Evolutionary conservation across 129 eudicot species (phyloP).

Genomic region (Centrapalus pauciflorus): DNA sequence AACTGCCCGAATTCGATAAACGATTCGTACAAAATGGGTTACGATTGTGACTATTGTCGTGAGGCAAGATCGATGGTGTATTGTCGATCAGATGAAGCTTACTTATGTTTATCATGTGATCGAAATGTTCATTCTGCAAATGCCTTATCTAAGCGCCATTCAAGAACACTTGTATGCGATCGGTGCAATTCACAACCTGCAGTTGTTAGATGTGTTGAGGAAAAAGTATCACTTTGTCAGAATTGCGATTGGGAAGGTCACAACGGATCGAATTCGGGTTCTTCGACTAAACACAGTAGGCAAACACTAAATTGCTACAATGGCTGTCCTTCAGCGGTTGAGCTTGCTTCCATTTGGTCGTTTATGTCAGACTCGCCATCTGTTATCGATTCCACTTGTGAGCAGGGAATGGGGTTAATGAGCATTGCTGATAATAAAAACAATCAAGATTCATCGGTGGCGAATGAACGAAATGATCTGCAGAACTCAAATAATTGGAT

Average conservation of each 20-base stretch:
- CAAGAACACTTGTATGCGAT: constrained; percentile 82
- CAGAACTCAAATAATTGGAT: constrained; percentile 28
- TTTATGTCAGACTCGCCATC: constrained; percentile 52
- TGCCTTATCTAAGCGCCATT: constrained; percentile 82
- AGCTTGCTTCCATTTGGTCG: constrained; percentile 65
- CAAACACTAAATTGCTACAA: constrained; percentile 65
- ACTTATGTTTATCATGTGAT: constrained; percentile 88
- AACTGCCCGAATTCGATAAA: neutral
- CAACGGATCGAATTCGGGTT: constrained; percentile 34
- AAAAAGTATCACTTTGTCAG: constrained; percentile 69
- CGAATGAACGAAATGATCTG: constrained; percentile 1
- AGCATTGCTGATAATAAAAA: constrained; percentile 44
- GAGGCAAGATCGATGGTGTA: constrained; percentile 82
- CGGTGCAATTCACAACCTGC: constrained; percentile 76
- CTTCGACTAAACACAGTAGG: constrained; percentile 50
- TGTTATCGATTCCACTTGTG: constrained; percentile 52
- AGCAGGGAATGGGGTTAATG: constrained; percentile 66
- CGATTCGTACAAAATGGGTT: constrained; percentile 41
- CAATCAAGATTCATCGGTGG: constrained; percentile 21
- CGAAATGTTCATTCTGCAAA: constrained; percentile 88
- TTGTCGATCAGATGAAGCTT: constrained; percentile 93
- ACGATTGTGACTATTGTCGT: constrained; percentile 69
- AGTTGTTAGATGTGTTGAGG: constrained; percentile 67
- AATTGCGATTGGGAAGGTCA: constrained; percentile 73
- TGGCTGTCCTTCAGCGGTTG: constrained; percentile 84